Percentiles rank a stretch among this genome's conserved stretches.
Conservation (phyloP, 768 basidiomycete genomes). For the Galerina marginata region DNA sequence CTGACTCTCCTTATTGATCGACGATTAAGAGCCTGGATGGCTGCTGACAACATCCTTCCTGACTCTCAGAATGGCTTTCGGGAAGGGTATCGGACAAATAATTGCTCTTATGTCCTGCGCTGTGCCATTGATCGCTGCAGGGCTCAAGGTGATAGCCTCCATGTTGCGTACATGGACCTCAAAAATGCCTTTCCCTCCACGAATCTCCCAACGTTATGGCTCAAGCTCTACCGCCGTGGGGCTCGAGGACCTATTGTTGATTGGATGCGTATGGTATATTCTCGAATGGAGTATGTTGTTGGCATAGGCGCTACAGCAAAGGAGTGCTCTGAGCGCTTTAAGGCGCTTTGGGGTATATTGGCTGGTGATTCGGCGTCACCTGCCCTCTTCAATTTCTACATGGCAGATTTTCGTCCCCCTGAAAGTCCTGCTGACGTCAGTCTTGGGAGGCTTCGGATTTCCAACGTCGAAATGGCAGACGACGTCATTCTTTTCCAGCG, state of each 20-base stretch:
- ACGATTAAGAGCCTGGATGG: not conserved
- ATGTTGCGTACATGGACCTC: slow-evolving; percentile 23
- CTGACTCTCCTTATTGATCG: not conserved
- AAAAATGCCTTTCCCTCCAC: slow-evolving; percentile 36
- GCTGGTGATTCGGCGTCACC: not conserved
- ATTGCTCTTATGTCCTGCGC: slow-evolving; percentile 4
- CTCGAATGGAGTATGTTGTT: not conserved
- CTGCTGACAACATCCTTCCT: not conserved
- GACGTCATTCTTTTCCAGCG: too few relatives aligned
- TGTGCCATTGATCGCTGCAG: slow-evolving; percentile 19
- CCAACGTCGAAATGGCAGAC: too few relatives aligned
- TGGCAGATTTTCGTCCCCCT: not conserved
- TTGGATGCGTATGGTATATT: not conserved
- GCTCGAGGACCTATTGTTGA: slow-evolving; percentile 22
- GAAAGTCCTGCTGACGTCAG: too few relatives aligned
- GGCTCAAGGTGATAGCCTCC: slow-evolving; percentile 12
- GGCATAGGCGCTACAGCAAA: slow-evolving; percentile 12
- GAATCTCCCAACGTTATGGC: slow-evolving; percentile 31
- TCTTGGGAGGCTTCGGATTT: too few relatives aligned
- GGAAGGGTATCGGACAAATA: slow-evolving; percentile 23
- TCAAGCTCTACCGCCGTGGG: slow-evolving; percentile 24
- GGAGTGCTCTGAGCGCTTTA: slow-evolving; percentile 6
- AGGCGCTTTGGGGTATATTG: not conserved
- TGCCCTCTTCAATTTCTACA: not conserved
- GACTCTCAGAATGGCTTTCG: slow-evolving; percentile 36